Percentiles rank a stretch among this genome's conserved stretches.
Evolutionary conservation across 1,284 basidiomycete genomes (phyloP).

Genomic region (Takashimella koratensis): DNA sequence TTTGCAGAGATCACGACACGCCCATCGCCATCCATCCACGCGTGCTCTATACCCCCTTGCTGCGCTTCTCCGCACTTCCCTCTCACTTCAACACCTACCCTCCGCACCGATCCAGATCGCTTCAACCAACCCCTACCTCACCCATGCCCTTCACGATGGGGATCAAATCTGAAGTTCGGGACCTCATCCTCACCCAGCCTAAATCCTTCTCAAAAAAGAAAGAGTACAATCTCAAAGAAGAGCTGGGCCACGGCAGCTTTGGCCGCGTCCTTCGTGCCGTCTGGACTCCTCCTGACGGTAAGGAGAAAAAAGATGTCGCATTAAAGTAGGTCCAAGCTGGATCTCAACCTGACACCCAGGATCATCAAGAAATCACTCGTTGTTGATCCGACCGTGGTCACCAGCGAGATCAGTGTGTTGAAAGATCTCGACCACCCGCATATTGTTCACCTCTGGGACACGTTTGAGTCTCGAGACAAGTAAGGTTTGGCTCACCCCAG

Average conservation of each 20-base stretch:
- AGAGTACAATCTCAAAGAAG: constrained; percentile 46
- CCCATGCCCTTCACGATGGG: no score
- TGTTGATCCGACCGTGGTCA: constrained; percentile 79
- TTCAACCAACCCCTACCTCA: no score
- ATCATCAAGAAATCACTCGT: constrained; percentile 88
- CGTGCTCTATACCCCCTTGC: no score
- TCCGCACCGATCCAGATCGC: no score
- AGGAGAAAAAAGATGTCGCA: constrained; percentile 67
- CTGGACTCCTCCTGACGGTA: constrained; percentile 53
- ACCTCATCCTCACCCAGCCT: constrained; percentile 67
- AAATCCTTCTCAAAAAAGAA: constrained; percentile 80
- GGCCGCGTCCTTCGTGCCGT: constrained; percentile 68
- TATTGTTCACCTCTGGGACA: constrained; percentile 60
- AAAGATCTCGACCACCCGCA: constrained; percentile 82
- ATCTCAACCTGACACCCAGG: constrained; percentile 50
- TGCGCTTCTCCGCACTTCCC: no score
- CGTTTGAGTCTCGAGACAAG: constrained; percentile 83
- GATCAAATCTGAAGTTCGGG: constrained; percentile 37
- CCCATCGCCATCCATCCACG: no score
- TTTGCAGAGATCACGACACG: no score
- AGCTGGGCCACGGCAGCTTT: constrained; percentile 76
- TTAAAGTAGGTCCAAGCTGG: constrained; percentile 49
- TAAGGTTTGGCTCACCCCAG: constrained; percentile 10
- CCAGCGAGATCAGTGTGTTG: constrained; percentile 85
- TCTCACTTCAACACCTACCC: no score